Evolutionary conservation across 495 filamentous ascomycete species (phyloP).

Genomic region (Clavariopsis aquatica): DNA sequence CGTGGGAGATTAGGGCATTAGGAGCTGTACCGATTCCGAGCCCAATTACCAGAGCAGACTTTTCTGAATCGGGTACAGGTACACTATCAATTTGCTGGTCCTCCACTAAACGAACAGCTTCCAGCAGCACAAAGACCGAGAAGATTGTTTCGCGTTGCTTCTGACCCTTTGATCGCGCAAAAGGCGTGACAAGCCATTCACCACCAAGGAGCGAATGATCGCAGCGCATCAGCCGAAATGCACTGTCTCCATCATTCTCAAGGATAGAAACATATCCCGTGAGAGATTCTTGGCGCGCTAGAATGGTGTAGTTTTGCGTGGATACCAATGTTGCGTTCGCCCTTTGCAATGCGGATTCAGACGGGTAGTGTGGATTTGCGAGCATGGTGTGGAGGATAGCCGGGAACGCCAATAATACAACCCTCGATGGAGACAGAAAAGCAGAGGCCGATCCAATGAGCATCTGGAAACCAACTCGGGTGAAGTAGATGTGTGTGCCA

Average conservation of each 20-base stretch:
- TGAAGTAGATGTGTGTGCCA: slow-evolving; percentile 63
- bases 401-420: slow-evolving; percentile 65
- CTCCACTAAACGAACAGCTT: slow-evolving; percentile 79
- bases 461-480: slow-evolving; percentile 69
- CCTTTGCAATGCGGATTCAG: slow-evolving; percentile 51
- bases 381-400: slow-evolving; percentile 68
- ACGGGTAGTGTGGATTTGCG: slow-evolving; percentile 70
- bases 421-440: slow-evolving; percentile 64
- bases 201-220: slow-evolving; percentile 93
- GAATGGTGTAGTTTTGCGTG: slow-evolving; percentile 58
- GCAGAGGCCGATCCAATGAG: slow-evolving; percentile 64
- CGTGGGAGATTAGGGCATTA: slow-evolving; percentile 79
- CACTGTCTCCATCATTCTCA: slow-evolving; percentile 61
- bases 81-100: slow-evolving; percentile 43
- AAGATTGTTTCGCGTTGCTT: slow-evolving; percentile 80
- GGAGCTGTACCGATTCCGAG: slow-evolving; percentile 91
- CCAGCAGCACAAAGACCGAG: slow-evolving; percentile 87
- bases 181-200: slow-evolving; percentile 73
- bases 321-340: slow-evolving; percentile 64
- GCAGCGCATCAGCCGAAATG: slow-evolving; percentile 83
- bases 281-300: slow-evolving; percentile 77
- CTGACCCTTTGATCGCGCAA: slow-evolving; percentile 37
- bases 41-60: slow-evolving; percentile 84
- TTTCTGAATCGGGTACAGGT: slow-evolving; percentile 57
- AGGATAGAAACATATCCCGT: slow-evolving; percentile 93